A percentile compares a stretch with the other conserved stretches of the same genome.
Evolutionary conservation across 2,329 filamentous ascomycete species (phyloP).

Genomic region (Clonostachys sp.): DNA sequence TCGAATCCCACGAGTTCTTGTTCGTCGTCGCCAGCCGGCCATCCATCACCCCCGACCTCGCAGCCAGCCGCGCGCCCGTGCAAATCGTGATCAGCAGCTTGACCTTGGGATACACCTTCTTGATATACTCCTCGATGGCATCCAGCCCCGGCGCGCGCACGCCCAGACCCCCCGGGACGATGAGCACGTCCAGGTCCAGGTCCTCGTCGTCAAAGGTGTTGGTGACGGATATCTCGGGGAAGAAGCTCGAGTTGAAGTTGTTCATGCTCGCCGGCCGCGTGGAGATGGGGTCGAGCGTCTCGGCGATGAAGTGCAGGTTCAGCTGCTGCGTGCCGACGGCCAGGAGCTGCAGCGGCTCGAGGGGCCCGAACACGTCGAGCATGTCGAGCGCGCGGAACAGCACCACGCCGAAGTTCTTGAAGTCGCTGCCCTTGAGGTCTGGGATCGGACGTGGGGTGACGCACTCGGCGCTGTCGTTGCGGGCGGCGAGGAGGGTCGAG

Average conservation of each 20-base stretch:
- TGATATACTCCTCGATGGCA: constrained; percentile 29
- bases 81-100: constrained; percentile 61
- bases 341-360: constrained; percentile 37
- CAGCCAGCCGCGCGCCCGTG: constrained; percentile 57
- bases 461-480: constrained; percentile 4
- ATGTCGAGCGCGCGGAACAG: constrained; percentile 39
- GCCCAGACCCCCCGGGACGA: constrained; percentile 57
- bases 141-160: constrained; percentile 26
- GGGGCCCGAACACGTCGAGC: constrained; percentile 40
- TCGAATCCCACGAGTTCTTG: constrained; percentile 49
- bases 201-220: constrained; percentile 48
- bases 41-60: constrained; percentile 55
- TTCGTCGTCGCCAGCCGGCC: constrained; percentile 63
- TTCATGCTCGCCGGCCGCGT: constrained; percentile 23
- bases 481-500: not conserved
- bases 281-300: constrained; percentile 30
- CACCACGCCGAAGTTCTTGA: constrained; percentile 31
- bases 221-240: constrained; percentile 29
- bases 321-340: constrained; percentile 22
- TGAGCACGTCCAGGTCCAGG: constrained; percentile 49
- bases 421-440: constrained; percentile 9
- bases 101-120: constrained; percentile 34
- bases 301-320: constrained; percentile 33
- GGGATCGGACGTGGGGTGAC: constrained; percentile 12
- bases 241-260: constrained; percentile 25